Evolutionary conservation across 768 basidiomycete genomes (phyloP).

Genomic region (Tulasnella sp.): DNA sequence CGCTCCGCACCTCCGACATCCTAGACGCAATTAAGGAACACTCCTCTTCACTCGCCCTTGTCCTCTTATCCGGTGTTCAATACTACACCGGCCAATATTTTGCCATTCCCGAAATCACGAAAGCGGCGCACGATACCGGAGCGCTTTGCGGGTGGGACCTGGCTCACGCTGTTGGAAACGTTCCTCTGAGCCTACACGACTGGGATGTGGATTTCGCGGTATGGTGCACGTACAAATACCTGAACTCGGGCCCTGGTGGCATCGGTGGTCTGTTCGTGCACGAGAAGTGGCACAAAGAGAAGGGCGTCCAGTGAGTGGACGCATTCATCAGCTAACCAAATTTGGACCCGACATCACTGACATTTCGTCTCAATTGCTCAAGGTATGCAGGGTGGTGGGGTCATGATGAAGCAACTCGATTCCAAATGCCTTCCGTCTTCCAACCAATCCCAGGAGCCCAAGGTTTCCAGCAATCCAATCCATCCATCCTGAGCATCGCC

Average conservation of each 20-base stretch:
- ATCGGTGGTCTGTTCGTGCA: constrained; percentile 94
- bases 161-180: constrained; percentile 94
- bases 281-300: constrained; percentile 68
- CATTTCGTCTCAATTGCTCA: constrained; percentile 19
- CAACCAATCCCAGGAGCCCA: constrained; percentile 86
- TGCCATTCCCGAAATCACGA: constrained; percentile 81
- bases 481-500: constrained; percentile 76
- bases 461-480: constrained; percentile 96
- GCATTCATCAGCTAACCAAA: neutral
- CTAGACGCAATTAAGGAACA: constrained; percentile 70
- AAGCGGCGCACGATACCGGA: constrained; percentile 82
- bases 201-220: constrained; percentile 98
- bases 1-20: constrained; percentile 87
- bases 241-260: constrained; percentile 96
- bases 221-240: constrained; percentile 98
- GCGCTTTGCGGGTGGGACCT: constrained; percentile 96
- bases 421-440: constrained; percentile 85
- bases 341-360: constrained; percentile 29
- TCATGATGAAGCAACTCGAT: constrained; percentile 82
- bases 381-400: constrained; percentile 99
- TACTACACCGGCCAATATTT: constrained; percentile 98
- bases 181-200: constrained; percentile 83
- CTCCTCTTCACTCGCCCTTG: constrained; percentile 79
- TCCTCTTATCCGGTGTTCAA: constrained; percentile 92
- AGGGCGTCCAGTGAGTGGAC: constrained; percentile 57